Base-by-base conservation (phyloP, 192 early-diverging fungal species). In the Neocallimastix lanati region DNA sequence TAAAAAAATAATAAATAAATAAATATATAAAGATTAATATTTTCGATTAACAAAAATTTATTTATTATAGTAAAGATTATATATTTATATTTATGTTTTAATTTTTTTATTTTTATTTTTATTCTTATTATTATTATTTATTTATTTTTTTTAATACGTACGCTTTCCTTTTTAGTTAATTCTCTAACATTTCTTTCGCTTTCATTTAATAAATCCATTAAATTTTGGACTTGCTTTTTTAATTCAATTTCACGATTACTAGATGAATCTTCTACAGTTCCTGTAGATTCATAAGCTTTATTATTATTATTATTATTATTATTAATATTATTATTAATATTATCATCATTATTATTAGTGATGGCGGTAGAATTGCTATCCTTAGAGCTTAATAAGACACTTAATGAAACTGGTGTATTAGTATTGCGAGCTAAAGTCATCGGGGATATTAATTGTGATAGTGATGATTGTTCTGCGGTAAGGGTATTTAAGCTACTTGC, bases 141-240 rank as follows among this genome's bases (percentile, higher is more conserved):
- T 84, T 77, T 30, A 12, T 77, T 30, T 77, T 77, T 77, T 13
- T 12, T 77, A 28, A 7, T 13, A 77, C 25, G 29, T 86, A 87
- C 89, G 83, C 89, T 89, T 81, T 89, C 88, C 82, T 90, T 87
- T 16, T 84, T 82, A 2, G 83, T 78, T 38, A 89, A 77, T 28
- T 81, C 79, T 28, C 80, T 80, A 6, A 88, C 84, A 33, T 84
- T 83, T 11, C 79, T 84, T 78, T 90, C 88, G 80, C 87, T 89
- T 82, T 90, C 89, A 67, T 89, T 83, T 78, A 90, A 67, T 67
- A 90, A 79, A 33, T 90, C 88, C 29, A 84, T 83, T 76, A 90
- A 50, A 76, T 88, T 83, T 33, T 87, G 83, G 14, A 90, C 79
- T 77, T 90, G 40, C 6, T 50, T 50, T 21, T 50, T 50, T 21